These are phyloP conservation scores for Filosporella fistucella DNA, from an alignment of 495 filamentous ascomycete genomes.

Conservation along the genomic window DNA sequence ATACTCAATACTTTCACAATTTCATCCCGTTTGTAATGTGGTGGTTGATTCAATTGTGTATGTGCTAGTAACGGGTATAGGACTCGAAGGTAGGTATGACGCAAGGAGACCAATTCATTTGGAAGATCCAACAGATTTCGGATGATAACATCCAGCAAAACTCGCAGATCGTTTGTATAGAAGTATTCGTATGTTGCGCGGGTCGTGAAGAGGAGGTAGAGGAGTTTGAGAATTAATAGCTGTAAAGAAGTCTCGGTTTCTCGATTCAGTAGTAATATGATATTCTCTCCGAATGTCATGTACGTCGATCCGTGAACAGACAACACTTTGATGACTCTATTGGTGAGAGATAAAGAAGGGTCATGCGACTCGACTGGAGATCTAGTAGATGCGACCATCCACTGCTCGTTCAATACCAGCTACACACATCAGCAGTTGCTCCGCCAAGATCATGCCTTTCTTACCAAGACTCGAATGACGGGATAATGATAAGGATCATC, in stretches of 20 bases:
- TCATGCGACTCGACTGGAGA: constrained; percentile 48
- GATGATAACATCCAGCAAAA: constrained; percentile 92
- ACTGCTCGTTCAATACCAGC: constrained; percentile 97
- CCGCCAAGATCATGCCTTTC: constrained; percentile 18
- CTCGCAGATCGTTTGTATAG: constrained; percentile 93
- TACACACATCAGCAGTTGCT: constrained; percentile 31
- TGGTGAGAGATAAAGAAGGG: constrained; percentile 59
- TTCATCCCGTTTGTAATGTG: constrained; percentile 90
- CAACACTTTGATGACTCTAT: constrained; percentile 87
- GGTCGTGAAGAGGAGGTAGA: constrained; percentile 93
- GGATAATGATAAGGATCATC: constrained; percentile 96
- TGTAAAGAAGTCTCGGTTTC: constrained; percentile 93
- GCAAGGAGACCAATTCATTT: constrained; percentile 68
- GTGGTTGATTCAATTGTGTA: constrained; percentile 79
- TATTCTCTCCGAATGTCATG: constrained; percentile 96
- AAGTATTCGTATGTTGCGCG: constrained; percentile 93
- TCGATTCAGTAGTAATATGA: constrained; percentile 92
- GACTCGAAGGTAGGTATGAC: constrained; percentile 97
- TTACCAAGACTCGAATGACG: constrained; percentile 86
- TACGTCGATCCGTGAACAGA: constrained; percentile 72
- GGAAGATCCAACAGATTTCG: constrained; percentile 93
- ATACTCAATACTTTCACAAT: constrained; percentile 68
- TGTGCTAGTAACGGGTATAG: constrained; percentile 85
- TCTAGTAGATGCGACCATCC: constrained; percentile 74
- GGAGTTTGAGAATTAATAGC: constrained; percentile 87